Evolutionary conservation across 306 rosid species (phyloP).

Genomic region (Cicer arietinum): DNA sequence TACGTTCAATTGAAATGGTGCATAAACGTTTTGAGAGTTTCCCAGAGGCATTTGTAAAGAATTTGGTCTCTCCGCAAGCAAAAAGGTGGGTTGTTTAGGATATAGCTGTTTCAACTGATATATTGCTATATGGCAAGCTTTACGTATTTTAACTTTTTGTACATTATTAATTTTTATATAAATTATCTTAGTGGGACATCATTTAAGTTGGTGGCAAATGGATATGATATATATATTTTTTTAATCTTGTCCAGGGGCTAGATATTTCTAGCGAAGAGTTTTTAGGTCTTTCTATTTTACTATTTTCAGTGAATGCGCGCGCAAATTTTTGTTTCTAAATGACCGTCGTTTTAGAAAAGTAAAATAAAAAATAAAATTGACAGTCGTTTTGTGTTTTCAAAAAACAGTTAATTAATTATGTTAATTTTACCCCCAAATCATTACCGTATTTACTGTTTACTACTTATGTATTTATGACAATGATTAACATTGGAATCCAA

Average conservation of each 20-base stretch:
- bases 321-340: neutral
- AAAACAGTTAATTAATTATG: neutral
- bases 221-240: slow-evolving; percentile 1
- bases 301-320: neutral
- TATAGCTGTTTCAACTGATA: slow-evolving; percentile 31
- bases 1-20: slow-evolving; percentile 97
- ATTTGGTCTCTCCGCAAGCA: slow-evolving; percentile 67
- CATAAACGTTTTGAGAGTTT: slow-evolving; percentile 98
- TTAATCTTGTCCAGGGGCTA: neutral
- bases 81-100: slow-evolving; percentile 56
- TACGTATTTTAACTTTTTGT: neutral
- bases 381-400: neutral
- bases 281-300: neutral
- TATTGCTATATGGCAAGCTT: neutral
- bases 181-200: slow-evolving; percentile 3
- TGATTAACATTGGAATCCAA: neutral
- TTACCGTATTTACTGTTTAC: neutral
- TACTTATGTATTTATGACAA: neutral
- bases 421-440: neutral
- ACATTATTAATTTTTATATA: slow-evolving; percentile 7
- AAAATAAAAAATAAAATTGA: too few species aligned
- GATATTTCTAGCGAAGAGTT: neutral
- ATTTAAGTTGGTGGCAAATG: slow-evolving; percentile 5
- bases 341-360: too few species aligned
- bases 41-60: slow-evolving; percentile 83